Evolutionary conservation across 805 yeast genomes (phyloP).

Genomic region (Barnettozyma sucrosica): DNA sequence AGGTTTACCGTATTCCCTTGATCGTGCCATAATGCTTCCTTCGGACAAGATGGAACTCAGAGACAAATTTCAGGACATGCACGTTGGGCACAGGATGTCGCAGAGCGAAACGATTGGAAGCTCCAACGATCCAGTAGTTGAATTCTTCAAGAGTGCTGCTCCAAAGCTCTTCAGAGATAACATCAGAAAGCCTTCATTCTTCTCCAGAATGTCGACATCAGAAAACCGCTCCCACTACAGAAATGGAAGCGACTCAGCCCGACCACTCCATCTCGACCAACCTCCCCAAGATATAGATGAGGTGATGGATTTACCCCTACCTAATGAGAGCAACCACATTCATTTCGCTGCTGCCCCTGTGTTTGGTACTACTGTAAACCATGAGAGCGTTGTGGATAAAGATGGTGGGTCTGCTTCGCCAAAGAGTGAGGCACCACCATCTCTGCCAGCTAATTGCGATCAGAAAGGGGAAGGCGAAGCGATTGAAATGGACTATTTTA

Average conservation of each 20-base stretch:
- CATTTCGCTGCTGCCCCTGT: neutral
- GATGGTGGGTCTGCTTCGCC: neutral
- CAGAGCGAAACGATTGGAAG: slow-evolving; percentile 22
- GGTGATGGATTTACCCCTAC: neutral
- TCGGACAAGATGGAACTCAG: slow-evolving; percentile 56
- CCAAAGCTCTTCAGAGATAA: slow-evolving; percentile 22
- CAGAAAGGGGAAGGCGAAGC: neutral
- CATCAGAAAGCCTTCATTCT: slow-evolving; percentile 22
- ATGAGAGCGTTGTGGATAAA: neutral
- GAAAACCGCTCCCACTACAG: neutral
- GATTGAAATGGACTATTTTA: slow-evolving; percentile 5
- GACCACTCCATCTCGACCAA: neutral
- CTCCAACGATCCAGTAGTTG: slow-evolving; percentile 23
- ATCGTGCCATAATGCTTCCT: slow-evolving; percentile 88
- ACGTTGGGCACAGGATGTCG: slow-evolving; percentile 15
- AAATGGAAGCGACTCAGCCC: neutral
- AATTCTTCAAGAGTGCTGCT: slow-evolving; percentile 26
- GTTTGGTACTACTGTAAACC: neutral
- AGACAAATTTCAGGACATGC: slow-evolving; percentile 39
- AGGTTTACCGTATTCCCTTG: slow-evolving; percentile 89
- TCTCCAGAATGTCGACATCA: slow-evolving; percentile 4
- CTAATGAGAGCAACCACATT: neutral
- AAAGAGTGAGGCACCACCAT: neutral
- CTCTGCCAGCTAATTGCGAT: neutral
- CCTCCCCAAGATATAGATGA: neutral